Base-by-base conservation (phyloP, 2,329 filamentous ascomycete genomes). In the Paraphoma sp. region DNA sequence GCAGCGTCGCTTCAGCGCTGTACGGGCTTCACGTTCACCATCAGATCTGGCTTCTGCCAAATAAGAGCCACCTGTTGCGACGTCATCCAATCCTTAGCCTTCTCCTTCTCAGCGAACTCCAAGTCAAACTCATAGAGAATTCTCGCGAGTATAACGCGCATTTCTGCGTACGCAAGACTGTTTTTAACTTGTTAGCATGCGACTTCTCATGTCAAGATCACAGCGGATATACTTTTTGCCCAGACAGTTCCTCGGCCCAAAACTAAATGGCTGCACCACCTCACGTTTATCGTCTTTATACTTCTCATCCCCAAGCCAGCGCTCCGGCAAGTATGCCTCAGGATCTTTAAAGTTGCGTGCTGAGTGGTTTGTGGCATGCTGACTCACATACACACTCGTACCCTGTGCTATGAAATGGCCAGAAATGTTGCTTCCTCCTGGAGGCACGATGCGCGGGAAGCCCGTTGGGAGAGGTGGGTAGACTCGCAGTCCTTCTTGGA, bases 241-340 rank as follows among this genome's bases (percentile, higher is more conserved):
- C 28, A 73, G 40, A 44, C 70, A 73, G 31, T 69, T 70, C 29
- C 66, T 53, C 4, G 70, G 69, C 2, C 69, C 70, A 51, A 70
- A 70, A 4, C 59, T 64, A 53, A 73, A 73, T 17, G 70, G 67
- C 28, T 71, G 62, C 11, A 76, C 56, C 0, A 57, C 62, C 2
- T 71, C 71, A n/a, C 65, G 62, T 8, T 73, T 74, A 44, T 80
- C 78, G 5, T 53, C 51, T 2, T 47, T 51, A 42, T 74, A 80
- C 38, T 67, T 54, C 10, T 72, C 62, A 28, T 72, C 68, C 1
- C 69, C 67, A 4, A 81, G 55, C 78, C 78, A 82, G 9, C 80
- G 59, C 59, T 73, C 72, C 1, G 72, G 71, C 12, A 58, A 60
- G 40, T 58, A 75, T 0, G 14, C 33, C 8, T 73, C 68, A 0